Conservation (phyloP, 2,329 filamentous ascomycete species). For the Xylaria sp. region DNA sequence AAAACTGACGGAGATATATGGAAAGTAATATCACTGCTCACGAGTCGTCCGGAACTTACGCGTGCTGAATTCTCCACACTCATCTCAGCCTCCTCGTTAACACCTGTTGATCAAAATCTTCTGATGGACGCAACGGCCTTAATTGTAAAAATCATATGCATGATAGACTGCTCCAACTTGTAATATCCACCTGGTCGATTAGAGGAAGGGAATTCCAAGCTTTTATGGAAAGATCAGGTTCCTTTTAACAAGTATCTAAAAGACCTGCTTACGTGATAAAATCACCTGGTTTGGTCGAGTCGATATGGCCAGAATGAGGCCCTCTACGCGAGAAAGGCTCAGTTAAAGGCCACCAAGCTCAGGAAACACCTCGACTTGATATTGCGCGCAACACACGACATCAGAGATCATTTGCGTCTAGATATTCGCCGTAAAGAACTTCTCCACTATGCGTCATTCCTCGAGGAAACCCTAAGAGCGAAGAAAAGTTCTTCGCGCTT, state of each 20-base stretch:
- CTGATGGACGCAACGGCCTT: constrained; percentile 25
- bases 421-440: constrained; percentile 26
- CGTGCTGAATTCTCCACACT: constrained; percentile 14
- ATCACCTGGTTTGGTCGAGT: constrained; percentile 33
- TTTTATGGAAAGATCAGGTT: constrained; percentile 25
- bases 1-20: constrained; percentile 30
- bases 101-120: not conserved
- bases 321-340: constrained; percentile 21
- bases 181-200: constrained; percentile 32
- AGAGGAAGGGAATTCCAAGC: constrained; percentile 27
- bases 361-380: constrained; percentile 27
- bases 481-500: constrained; percentile 17
- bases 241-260: constrained; percentile 35
- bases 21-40: constrained; percentile 18
- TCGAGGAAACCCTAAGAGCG: constrained; percentile 34
- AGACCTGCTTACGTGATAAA: constrained; percentile 28
- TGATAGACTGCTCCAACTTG: constrained; percentile 31
- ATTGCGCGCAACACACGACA: constrained; percentile 29
- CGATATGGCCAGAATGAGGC: constrained; percentile 24
- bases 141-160: constrained; percentile 31
- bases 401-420: constrained; percentile 33
- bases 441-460: constrained; percentile 33
- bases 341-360: constrained; percentile 30
- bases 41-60: constrained; percentile 16
- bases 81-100: not conserved